These are phyloP conservation scores for Taxillus chinensis DNA, from an alignment of 164 flowering plant genomes.

Conservation along the genomic window DNA sequence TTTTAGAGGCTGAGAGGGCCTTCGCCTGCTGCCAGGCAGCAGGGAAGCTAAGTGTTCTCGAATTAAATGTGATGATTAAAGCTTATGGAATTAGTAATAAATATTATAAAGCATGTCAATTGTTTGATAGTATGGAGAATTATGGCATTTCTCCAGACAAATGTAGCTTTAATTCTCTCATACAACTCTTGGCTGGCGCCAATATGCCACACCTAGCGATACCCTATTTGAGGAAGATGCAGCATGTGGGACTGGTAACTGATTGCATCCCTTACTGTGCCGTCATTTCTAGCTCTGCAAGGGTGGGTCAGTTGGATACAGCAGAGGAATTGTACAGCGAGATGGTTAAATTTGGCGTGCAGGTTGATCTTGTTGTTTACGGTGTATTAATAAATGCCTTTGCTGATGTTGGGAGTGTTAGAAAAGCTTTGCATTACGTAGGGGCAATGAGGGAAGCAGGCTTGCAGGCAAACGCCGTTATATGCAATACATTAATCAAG, in stretches of 20 bases:
- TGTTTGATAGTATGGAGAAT: slow-evolving; percentile 60
- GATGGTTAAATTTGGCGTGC: slow-evolving; percentile 49
- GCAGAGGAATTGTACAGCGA: slow-evolving; percentile 54
- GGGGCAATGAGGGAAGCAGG: slow-evolving; percentile 51
- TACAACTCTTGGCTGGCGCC: slow-evolving; percentile 65
- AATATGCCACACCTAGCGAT: slow-evolving; percentile 51
- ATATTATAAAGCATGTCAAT: slow-evolving; percentile 53
- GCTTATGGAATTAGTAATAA: slow-evolving; percentile 71
- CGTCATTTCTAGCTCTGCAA: slow-evolving; percentile 66
- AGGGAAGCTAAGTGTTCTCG: slow-evolving; percentile 44
- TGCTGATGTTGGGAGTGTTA: slow-evolving; percentile 64
- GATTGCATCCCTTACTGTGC: slow-evolving; percentile 82
- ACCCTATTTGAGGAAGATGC: slow-evolving; percentile 60
- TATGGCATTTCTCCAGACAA: slow-evolving; percentile 60
- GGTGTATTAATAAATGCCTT: slow-evolving; percentile 82
- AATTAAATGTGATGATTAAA: slow-evolving; percentile 91
- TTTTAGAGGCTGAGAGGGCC: slow-evolving; percentile 62
- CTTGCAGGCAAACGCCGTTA: slow-evolving; percentile 44
- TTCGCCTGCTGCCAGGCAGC: slow-evolving; percentile 53
- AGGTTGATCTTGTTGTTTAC: slow-evolving; percentile 67
- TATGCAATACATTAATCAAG: slow-evolving; percentile 78
- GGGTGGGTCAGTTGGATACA: slow-evolving; percentile 42
- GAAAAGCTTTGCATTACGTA: slow-evolving; percentile 41
- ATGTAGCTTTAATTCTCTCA: slow-evolving; percentile 62
- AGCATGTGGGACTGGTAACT: slow-evolving; percentile 38